Evolutionary conservation across 768 basidiomycete species (phyloP), one percentile per base, ranked within the genome.

Genomic region (Pisolithus marmoratus): DNA sequence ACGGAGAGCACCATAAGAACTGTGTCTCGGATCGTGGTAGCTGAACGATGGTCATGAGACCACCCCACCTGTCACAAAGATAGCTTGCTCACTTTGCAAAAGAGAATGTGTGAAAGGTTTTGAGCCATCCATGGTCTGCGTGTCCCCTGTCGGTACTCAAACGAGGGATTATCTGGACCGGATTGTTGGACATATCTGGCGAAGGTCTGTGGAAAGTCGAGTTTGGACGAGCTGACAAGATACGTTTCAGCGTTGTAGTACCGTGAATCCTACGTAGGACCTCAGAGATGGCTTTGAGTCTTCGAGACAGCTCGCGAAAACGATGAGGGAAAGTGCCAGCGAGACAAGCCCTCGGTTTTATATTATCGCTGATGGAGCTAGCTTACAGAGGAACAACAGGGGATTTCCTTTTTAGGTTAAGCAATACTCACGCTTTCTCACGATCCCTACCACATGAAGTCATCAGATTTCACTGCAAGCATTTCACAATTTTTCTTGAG

Each of bases 21-120:
- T 73, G 56, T 83, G 83, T 1, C 70, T 49, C 8, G 63, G 56
- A 43, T 86, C 84, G 38, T 81, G 74, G 63, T 92, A 95, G 60
- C 79, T 83, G 31, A n/a, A 42, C 34, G 9, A 6, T 26, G 12
- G 14, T 55, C 7, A 49, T 19, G 27, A 50, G 7, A 34, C 14
- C 34, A 4, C 61, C 61, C 44, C 60, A n/a, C 22, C 65, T 53
- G 53, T 9, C 23, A 19, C 24, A 38, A n/a, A 12, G n/a, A 17
- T 12, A 3, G 29, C 17, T 51, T 20, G 73, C 81, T 37, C 63
- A 86, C 84, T 69, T 67, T 0, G 85, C 80, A 58, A 90, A 90
- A 1, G 85, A 79, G 64, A 93, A 94, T 0, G 90, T 87, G 59
- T 92, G 85, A 74, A 89, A 88, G 0, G 87, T 84, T 74, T 91